phyloP scores from a whole-genome alignment of 352 stramenopile species.

The Phytopythium delawarense region DNA sequence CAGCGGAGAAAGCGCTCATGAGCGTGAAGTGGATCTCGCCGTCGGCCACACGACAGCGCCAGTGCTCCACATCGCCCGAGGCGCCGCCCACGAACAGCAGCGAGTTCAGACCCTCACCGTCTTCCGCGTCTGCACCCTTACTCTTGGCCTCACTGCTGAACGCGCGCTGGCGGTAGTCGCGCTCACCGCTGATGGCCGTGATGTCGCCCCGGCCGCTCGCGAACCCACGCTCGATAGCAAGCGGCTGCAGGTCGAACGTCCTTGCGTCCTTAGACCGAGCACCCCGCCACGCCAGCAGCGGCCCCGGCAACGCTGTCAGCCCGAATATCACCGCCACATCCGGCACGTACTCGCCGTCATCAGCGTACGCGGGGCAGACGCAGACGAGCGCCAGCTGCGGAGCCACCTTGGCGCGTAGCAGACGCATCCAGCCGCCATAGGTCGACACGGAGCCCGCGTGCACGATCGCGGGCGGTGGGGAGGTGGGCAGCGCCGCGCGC shows the following conservation, averaged over 20 bases:
- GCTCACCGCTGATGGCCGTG: conserved; percentile 69
- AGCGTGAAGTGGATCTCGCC: conserved; percentile 63
- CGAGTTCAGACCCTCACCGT: conserved; percentile 49
- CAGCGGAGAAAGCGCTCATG: conserved; percentile 46
- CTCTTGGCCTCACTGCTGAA: conserved; percentile 49
- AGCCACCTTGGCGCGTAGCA: conserved; percentile 32
- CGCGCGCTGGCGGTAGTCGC: conserved; percentile 76
- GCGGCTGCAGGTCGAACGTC: conserved; percentile 40
- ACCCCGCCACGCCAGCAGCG: conserved; percentile 64
- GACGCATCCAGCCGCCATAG: conserved; percentile 66
- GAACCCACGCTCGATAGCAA: conserved; percentile 46
- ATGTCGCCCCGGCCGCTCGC: conserved; percentile 55
- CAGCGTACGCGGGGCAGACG: conserved; percentile 67
- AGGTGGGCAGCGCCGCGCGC: conserved; percentile 20
- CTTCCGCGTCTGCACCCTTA: conserved; percentile 1
- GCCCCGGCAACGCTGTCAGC: conserved; percentile 38
- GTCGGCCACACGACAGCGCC: conserved; percentile 55
- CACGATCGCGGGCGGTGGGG: conserved; percentile 35
- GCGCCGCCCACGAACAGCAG: conserved; percentile 72
- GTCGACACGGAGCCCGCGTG: conserved; percentile 64
- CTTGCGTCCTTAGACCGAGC: conserved; percentile 23
- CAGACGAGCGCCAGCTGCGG: conserved; percentile 43
- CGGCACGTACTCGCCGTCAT: conserved; percentile 72
- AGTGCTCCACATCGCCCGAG: conserved; percentile 60
- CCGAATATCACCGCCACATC: conserved; percentile 71